Evolutionary conservation across 495 filamentous ascomycete species (phyloP), one percentile per base, ranked within the genome.

Genomic region (Sabuloglossum arenarium): DNA sequence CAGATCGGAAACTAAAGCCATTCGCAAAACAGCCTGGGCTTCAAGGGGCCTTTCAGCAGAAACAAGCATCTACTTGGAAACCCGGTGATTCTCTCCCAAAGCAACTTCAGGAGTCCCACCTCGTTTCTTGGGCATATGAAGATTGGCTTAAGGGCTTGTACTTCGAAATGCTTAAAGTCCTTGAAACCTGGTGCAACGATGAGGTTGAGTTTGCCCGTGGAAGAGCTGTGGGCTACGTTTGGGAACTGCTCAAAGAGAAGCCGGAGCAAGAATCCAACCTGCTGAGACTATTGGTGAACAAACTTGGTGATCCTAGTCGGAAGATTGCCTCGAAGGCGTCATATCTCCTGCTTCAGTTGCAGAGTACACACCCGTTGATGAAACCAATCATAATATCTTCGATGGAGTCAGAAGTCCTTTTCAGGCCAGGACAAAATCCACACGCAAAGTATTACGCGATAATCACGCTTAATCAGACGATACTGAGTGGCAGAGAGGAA

Each of bases 221-320:
- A 21, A 80, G 86, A 57, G 85, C 90, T 14, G 71, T 97, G 16
- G 88, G 85, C 52, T 90, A 90, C 54, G 82, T 95, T 30, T 95
- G 77, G 62, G 87, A 91, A 59, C 72, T 98, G 14, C 74, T 98
- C 30, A 87, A 84, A 65, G 88, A 91, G 67, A 98, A 96, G 68
- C 91, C 91, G 0, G 91, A 98, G 67, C 93, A 98, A 65, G 91
- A 98, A 67, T 82, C 88, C 32, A 98, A 98, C 65, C 73, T 98
- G 43, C 73, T 98, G 50, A 78, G 93, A 43, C 71, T 98, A 34
- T 66, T 98, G 53, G 86, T 96, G 42, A 96, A 98, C 70, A 97
- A 97, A 66, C 80, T 97, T 21, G 89, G 91, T 59, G 91, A 98
- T 63, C 82, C 80, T 0, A 83, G 90, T 55, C 90, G 86, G 66